Base-by-base conservation (phyloP, 2,329 filamentous ascomycete genomes). In the Talaromyces marneffei region DNA sequence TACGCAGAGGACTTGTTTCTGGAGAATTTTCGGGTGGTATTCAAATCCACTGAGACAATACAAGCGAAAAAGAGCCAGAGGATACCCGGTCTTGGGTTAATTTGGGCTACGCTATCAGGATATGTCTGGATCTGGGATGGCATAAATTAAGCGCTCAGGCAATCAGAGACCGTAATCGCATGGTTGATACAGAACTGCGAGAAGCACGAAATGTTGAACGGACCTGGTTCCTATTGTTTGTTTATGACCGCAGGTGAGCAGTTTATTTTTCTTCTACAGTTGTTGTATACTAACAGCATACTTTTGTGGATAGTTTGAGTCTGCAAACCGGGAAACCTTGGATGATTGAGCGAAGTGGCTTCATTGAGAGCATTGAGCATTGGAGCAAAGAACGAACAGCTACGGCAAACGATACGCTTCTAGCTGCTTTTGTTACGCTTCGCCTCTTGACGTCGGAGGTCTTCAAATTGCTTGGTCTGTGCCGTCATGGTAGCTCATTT, bases 301-400 rank as follows among this genome's bases (percentile, higher is more conserved):
- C 23, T n/a, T 48, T 9, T 20, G 12, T 48, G 23, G 14, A 10
- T 8, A 77, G 75, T 57, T 71, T 78, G 48, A 78, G 75, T 48
- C 60, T 77, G 3, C 76, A 78, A 60, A 73, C 75, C 0, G 74
- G 75, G 5, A 77, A 75, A 48, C 75, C 76, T 0, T 77, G 71
- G 69, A 78, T 78, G 76, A 77, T 77, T 29, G 75, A 77, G 33
- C 67, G 72, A 5, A 74, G 66, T 39, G 67, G 69, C 14, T 74
- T 77, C 53, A 74, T 77, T 33, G 70, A 72, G 39, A 70, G 72
- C 8, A 66, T 71, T 2, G 69, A 72, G 18, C 62, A 65, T 12
- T 78, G 76, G 76, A 70, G 72, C 63, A 61, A 50, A 33, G 59
- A 61, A 8, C 64, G 63, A 0, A 52, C 68, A n/a, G 72, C 73